Conservation (phyloP, 2,329 filamentous ascomycete genomes). For the Chaetomium sp. region DNA sequence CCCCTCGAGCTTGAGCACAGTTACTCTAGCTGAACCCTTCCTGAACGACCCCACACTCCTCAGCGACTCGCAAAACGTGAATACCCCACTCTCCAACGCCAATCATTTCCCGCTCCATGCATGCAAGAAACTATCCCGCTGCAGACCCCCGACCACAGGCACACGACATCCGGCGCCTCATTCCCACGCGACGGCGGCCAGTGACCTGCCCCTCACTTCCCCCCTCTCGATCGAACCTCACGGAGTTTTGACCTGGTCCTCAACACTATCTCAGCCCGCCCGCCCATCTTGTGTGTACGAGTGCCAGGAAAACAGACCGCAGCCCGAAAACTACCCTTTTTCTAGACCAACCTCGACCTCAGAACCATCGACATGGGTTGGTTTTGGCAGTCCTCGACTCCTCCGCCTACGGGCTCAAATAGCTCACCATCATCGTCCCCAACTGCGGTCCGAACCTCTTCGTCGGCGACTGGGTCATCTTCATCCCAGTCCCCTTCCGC, state of each 20-base stretch:
- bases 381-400: constrained; percentile 44
- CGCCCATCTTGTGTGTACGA: no score
- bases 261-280: no score
- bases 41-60: no score
- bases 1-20: no score
- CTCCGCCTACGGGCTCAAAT: constrained; percentile 11
- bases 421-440: constrained; percentile 15
- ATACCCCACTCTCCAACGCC: not conserved
- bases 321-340: not conserved
- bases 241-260: no score
- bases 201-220: constrained; percentile 5
- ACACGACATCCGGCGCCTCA: not conserved
- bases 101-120: not conserved
- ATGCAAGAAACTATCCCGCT: not conserved
- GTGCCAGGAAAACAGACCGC: not conserved
- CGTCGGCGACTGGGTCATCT: not conserved
- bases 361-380: constrained; percentile 47
- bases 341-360: not conserved
- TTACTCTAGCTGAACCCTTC: no score
- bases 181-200: not conserved
- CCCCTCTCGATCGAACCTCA: not conserved
- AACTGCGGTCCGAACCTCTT: constrained; percentile 9
- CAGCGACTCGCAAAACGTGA: no score
- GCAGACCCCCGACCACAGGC: not conserved
- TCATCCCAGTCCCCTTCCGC: no score